phyloP scores from a whole-genome alignment of 306 rosid genomes.

The Trifolium repens region DNA sequence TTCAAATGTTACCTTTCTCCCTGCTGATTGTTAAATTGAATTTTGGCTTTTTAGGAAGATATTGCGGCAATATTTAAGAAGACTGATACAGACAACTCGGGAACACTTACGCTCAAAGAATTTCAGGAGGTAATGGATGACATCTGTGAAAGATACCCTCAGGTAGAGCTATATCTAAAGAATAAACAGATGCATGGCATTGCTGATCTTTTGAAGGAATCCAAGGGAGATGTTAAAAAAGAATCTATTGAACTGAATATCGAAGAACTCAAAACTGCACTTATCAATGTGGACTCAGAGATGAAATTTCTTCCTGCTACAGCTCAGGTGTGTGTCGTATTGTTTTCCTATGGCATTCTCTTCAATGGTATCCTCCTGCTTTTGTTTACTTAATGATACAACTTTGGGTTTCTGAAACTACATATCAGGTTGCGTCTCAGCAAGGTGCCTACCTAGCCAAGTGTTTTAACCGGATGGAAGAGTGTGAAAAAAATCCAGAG shows the following conservation, averaged over 20 bases:
- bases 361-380: constrained; percentile 11
- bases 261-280: constrained; percentile 74
- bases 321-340: constrained; percentile 68
- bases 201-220: constrained; percentile 71
- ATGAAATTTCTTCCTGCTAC: constrained; percentile 97
- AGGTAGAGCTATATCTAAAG: constrained; percentile 85
- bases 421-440: constrained; percentile 86
- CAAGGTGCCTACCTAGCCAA: constrained; percentile 88
- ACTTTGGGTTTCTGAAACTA: constrained; percentile 37
- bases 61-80: constrained; percentile 76
- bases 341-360: constrained; percentile 7
- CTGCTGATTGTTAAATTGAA: constrained; percentile 23
- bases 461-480: constrained; percentile 87
- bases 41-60: constrained; percentile 71
- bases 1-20: constrained; percentile 25
- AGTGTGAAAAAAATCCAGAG: constrained; percentile 78
- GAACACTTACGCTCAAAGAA: constrained; percentile 85
- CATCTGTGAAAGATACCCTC: constrained; percentile 94
- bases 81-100: constrained; percentile 91
- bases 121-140: constrained; percentile 70
- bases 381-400: constrained; percentile 12
- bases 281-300: constrained; percentile 90
- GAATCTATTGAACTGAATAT: constrained; percentile 72
- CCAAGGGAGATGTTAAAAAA: constrained; percentile 63
- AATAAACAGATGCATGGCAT: constrained; percentile 66